Evolutionary conservation across 331 rosid genomes (phyloP).

Genomic region (Pyrus hybrid): DNA sequence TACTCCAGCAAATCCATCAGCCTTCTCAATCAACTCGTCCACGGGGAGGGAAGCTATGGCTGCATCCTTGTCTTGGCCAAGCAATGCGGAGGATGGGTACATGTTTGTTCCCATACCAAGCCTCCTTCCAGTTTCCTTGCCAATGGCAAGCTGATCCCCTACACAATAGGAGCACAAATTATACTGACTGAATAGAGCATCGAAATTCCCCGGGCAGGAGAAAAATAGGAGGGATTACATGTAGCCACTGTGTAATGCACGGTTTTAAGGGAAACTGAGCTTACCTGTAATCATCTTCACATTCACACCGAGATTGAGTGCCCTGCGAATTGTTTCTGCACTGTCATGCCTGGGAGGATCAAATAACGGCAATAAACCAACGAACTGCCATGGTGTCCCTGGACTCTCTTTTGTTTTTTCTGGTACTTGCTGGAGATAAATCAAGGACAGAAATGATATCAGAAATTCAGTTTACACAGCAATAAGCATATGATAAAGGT

Average conservation of each 20-base stretch:
- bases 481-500: constrained; percentile 3
- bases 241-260: neutral
- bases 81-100: constrained; percentile 94
- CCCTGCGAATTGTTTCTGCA: constrained; percentile 97
- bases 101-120: constrained; percentile 99
- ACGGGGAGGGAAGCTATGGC: constrained; percentile 75
- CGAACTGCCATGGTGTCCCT: constrained; percentile 91
- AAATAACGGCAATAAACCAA: constrained; percentile 84
- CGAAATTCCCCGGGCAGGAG: neutral
- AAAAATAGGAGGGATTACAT: neutral
- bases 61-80: constrained; percentile 92
- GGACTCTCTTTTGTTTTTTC: constrained; percentile 75
- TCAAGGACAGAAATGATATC: constrained; percentile 8
- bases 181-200: neutral
- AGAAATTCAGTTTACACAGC: neutral
- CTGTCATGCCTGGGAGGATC: constrained; percentile 99
- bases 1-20: constrained; percentile 99
- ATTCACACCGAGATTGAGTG: constrained; percentile 93
- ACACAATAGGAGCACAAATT: neutral
- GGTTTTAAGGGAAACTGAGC: neutral
- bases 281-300: constrained; percentile 98
- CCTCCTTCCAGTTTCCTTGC: constrained; percentile 91
- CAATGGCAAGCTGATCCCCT: constrained; percentile 99
- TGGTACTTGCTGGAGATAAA: constrained; percentile 56
- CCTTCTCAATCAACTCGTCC: constrained; percentile 95